Evolutionary conservation across 768 basidiomycete species (phyloP).

Genomic region (Amanita subjunquillea): DNA sequence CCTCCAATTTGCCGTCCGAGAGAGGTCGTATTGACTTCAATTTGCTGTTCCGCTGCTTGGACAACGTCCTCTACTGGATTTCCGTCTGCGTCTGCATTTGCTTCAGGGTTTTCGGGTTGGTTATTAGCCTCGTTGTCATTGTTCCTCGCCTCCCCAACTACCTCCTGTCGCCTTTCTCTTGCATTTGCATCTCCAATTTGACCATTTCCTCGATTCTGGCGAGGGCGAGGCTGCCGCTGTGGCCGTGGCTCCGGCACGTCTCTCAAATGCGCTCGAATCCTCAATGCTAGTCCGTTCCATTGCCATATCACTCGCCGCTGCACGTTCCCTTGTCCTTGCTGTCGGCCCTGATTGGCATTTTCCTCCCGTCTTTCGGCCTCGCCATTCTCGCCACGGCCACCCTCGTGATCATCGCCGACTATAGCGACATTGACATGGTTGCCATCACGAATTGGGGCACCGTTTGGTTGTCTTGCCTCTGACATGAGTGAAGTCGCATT

Average conservation of each 20-base stretch:
- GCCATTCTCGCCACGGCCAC: background rate
- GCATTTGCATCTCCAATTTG: background rate
- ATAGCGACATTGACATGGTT: background rate
- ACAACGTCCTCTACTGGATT: conserved; percentile 32
- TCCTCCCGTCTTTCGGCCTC: background rate
- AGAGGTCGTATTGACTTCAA: conserved; percentile 46
- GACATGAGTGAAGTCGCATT: conserved; percentile 19
- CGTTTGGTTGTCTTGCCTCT: background rate
- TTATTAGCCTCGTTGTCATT: conserved; percentile 12
- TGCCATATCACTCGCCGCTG: conserved; percentile 7
- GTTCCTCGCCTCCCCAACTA: conserved; percentile 6
- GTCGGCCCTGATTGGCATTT: background rate
- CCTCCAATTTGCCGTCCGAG: conserved; percentile 62
- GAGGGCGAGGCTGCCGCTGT: background rate
- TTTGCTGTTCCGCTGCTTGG: conserved; percentile 45
- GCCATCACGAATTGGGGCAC: background rate
- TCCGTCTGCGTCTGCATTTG: conserved; percentile 13
- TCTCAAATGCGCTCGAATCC: conserved; percentile 1
- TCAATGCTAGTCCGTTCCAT: conserved; percentile 6
- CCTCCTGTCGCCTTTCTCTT: background rate
- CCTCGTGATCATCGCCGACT: background rate
- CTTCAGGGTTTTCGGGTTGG: background rate
- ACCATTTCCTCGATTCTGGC: background rate
- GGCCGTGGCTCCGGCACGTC: background rate
- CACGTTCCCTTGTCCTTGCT: background rate